These are phyloP conservation scores for Teratosphaeria viscida DNA, from an alignment of 2,329 filamentous ascomycete genomes.

Conservation along the genomic window DNA sequence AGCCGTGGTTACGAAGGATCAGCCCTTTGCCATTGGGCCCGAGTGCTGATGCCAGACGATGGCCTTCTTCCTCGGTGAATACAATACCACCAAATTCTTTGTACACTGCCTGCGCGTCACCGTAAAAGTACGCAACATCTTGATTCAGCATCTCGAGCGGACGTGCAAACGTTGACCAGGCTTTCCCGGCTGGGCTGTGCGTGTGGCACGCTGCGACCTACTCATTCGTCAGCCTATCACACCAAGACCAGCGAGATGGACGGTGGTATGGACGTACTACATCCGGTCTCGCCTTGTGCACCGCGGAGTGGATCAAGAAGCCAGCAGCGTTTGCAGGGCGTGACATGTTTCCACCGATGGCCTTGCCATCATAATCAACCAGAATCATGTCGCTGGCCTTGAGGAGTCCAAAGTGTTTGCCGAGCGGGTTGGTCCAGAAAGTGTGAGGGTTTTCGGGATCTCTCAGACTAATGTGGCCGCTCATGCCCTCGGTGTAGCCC, in stretches of 20 bases:
- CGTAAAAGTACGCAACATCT: constrained; percentile 55
- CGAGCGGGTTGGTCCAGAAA: constrained; percentile 62
- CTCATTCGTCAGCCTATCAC: constrained; percentile 11
- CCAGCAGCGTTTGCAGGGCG: constrained; percentile 57
- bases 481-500: constrained; percentile 58
- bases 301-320: constrained; percentile 58
- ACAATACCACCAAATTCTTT: constrained; percentile 53
- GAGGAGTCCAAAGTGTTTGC: constrained; percentile 54
- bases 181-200: constrained; percentile 55
- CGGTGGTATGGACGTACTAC: constrained; percentile 41
- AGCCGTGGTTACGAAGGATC: constrained; percentile 61
- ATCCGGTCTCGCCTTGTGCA: constrained; percentile 57
- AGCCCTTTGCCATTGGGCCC: constrained; percentile 51
- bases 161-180: constrained; percentile 55
- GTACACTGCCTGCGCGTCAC: constrained; percentile 54
- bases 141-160: constrained; percentile 62
- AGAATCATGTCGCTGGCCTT: constrained; percentile 58
- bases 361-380: constrained; percentile 51
- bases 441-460: constrained; percentile 52
- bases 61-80: constrained; percentile 52
- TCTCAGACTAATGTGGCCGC: constrained; percentile 56
- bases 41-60: constrained; percentile 52
- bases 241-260: neutral
- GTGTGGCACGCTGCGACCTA: constrained; percentile 58
- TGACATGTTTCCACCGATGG: constrained; percentile 51